Evolutionary conservation across 768 basidiomycete species (phyloP).

Genomic region (Suillus americanus): DNA sequence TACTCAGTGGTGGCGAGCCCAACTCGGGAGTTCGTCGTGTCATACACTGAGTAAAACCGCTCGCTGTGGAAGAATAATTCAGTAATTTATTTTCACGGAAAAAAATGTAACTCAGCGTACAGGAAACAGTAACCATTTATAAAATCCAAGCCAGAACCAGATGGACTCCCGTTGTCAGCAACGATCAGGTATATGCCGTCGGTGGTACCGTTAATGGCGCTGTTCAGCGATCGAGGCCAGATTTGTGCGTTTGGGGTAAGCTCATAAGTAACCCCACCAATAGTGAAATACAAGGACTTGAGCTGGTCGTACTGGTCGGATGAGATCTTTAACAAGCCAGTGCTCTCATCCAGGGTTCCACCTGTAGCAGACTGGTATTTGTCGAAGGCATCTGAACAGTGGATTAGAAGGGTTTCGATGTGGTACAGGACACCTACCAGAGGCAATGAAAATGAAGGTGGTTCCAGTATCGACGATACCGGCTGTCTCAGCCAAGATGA

Average conservation of each 20-base stretch:
- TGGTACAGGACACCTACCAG: slow-evolving; percentile 1
- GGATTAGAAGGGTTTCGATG: not conserved
- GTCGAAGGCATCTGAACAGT: slow-evolving; percentile 13
- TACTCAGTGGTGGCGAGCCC: no score
- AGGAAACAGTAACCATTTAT: no score
- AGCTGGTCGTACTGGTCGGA: slow-evolving; percentile 6
- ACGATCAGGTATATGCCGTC: slow-evolving; percentile 7
- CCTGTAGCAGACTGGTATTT: slow-evolving; percentile 12
- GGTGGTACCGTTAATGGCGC: slow-evolving; percentile 28
- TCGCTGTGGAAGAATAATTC: no score
- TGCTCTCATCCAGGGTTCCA: slow-evolving; percentile 8
- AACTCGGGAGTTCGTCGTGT: no score
- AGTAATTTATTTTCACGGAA: no score
- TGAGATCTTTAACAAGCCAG: slow-evolving; percentile 15
- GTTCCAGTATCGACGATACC: slow-evolving; percentile 40
- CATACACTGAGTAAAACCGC: no score
- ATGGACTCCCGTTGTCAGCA: slow-evolving; percentile 19
- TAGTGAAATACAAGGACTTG: slow-evolving; percentile 7
- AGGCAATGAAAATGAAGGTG: slow-evolving; percentile 25
- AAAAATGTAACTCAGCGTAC: no score
- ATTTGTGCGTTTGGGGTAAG: slow-evolving; percentile 32
- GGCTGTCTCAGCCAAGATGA: slow-evolving; percentile 23
- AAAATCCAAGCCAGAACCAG: no score
- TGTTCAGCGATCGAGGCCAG: slow-evolving; percentile 36
- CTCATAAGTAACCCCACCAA: slow-evolving; percentile 20